Base-by-base conservation (phyloP, 2,329 filamentous ascomycete species). In the Podosphaera xanthii region DNA sequence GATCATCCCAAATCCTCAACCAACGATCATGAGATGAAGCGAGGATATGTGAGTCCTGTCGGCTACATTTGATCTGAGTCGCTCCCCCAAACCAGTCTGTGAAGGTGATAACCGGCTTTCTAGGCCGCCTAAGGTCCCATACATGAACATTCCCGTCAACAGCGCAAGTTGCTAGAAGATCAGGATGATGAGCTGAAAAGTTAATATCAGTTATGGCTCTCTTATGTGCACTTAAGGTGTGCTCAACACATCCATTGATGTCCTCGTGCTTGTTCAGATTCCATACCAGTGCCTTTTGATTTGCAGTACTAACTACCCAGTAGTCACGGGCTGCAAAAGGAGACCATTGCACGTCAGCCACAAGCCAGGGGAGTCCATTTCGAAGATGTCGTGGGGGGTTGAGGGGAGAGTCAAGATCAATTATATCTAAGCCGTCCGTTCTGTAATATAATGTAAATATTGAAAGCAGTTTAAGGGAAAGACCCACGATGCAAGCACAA, bases 331-430 rank as follows among this genome's bases (percentile, higher is more conserved):
- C 81, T 10, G 90, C 86, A 69, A 96, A 95, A 0, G 91, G 91
- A 9, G 88, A 95, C 91, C 91, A 96, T 71, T 96, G 91, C 36
- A 95, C 90, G 70, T 96, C 91, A 9, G 91, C 89, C 4, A 95
- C 90, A 58, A 94, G 82, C 88, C 90, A 96, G n/a, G 87, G 85
- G 50, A 88, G 83, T 59, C 87, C 85, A 71, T 94, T 87, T 62
- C 85, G 85, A 65, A 96, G 77, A 66, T 89, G 84, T 22, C 89
- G 84, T 22, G 91, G 91, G 8, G 86, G 84, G 61, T 85, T 92
- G 69, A 89, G 92, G 0, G 88, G 88, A 9, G 83, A 89, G 72
- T 96, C 90, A 54, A 96, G 76, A 66, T 96, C 90, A 67, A 96
- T 90, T 64, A 96, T 88, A 68, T 91, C 84, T 59, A 96, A 77